Conservation (phyloP, 441 rosid species). For the Populus tomentosa region DNA sequence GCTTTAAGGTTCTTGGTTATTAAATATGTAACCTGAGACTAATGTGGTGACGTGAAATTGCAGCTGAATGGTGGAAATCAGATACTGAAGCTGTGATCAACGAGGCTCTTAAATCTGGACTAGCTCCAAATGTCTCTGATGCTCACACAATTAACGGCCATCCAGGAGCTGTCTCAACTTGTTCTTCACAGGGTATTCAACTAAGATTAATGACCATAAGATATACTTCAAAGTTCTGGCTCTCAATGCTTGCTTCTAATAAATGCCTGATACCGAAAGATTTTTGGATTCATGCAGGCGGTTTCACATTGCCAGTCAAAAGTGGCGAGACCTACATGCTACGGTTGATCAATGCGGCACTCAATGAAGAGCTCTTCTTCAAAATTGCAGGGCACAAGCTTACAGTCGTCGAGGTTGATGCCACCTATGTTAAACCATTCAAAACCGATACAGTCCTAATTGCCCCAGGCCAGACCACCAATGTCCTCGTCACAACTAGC, state of each 20-base stretch:
- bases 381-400: conserved; percentile 80
- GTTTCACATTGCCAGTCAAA: conserved; percentile 54
- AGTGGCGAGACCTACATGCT: conserved; percentile 70
- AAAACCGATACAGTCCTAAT: conserved; percentile 53
- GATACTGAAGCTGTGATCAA: conserved; percentile 74
- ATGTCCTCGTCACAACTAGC: conserved; percentile 55
- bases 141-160: conserved; percentile 87
- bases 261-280: not conserved
- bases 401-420: conserved; percentile 89
- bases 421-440: conserved; percentile 80
- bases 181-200: conserved; percentile 56
- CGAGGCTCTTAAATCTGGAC: conserved; percentile 68
- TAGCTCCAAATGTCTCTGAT: conserved; percentile 88
- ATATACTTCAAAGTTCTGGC: not conserved
- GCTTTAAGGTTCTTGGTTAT: not conserved
- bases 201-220: not conserved
- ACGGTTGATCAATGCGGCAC: conserved; percentile 84
- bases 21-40: not conserved
- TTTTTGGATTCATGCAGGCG: conserved; percentile 24
- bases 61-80: conserved; percentile 96
- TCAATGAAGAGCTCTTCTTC: conserved; percentile 95
- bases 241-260: not conserved
- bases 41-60: not conserved
- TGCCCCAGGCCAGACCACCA: conserved; percentile 91
- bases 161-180: conserved; percentile 44